Percentiles rank a stretch among this genome's conserved stretches.
Conservation (phyloP, 345 rosid genomes). For the Aquilaria sinensis region DNA sequence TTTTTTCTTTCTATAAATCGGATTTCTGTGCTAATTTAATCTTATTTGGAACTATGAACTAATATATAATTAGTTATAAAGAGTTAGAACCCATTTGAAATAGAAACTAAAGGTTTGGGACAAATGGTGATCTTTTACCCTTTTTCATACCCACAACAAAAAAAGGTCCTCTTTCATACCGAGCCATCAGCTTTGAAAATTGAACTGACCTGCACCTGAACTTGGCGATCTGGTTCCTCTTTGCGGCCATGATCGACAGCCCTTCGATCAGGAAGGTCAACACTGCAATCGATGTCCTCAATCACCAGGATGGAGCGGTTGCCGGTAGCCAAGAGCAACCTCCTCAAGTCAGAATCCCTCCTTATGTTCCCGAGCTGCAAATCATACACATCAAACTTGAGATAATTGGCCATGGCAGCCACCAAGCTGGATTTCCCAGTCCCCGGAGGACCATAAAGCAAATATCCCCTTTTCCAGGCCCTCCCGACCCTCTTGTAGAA, state of each 20-base stretch:
- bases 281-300: slow-evolving; percentile 61
- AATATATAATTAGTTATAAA: no score
- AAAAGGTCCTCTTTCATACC: no score
- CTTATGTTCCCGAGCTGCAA: slow-evolving; percentile 40
- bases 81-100: no score
- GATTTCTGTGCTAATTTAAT: no score
- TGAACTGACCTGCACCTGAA: slow-evolving; percentile 25
- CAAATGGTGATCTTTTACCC: no score
- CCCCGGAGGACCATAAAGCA: slow-evolving; percentile 72
- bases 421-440: slow-evolving; percentile 71
- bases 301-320: slow-evolving; percentile 57
- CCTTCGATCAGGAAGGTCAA: slow-evolving; percentile 36
- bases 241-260: slow-evolving; percentile 17
- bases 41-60: no score
- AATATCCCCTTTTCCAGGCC: slow-evolving; percentile 71
- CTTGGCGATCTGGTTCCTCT: slow-evolving; percentile 11
- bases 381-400: slow-evolving; percentile 59
- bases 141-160: no score
- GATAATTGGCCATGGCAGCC: slow-evolving; percentile 70
- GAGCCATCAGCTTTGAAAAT: no score
- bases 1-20: no score
- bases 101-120: no score
- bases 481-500: slow-evolving; percentile 54
- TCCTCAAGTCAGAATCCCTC: slow-evolving; percentile 48
- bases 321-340: slow-evolving; percentile 33